A percentile compares a stretch with the other conserved stretches of the same genome.
phyloP scores from a whole-genome alignment of 352 stramenopile genomes.

The Globisporangium spiculum region DNA sequence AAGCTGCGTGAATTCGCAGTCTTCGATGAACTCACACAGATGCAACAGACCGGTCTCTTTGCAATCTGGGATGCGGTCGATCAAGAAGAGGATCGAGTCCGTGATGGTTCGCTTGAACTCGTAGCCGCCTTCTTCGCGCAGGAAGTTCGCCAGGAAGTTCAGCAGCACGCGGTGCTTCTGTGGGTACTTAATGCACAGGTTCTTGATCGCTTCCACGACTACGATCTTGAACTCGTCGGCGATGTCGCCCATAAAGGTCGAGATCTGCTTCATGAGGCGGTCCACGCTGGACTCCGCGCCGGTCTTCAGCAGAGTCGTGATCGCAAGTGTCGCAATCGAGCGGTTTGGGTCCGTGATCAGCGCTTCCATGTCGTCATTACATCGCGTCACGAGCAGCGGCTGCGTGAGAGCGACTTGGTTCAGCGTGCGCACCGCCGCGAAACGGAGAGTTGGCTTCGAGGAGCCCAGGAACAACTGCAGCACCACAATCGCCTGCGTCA shows the following conservation, averaged over 20 bases:
- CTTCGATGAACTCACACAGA: slow-evolving; percentile 99
- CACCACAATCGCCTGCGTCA: slow-evolving; percentile 96
- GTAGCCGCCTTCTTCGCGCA: slow-evolving; percentile 95
- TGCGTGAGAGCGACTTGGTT: slow-evolving; percentile 91
- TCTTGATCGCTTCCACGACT: slow-evolving; percentile 96
- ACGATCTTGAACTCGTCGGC: slow-evolving; percentile 99
- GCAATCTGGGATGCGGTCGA: slow-evolving; percentile 95
- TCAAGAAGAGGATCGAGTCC: slow-evolving; percentile 96
- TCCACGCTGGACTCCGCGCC: slow-evolving; percentile 96
- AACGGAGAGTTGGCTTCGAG: slow-evolving; percentile 94
- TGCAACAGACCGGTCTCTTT: slow-evolving; percentile 97
- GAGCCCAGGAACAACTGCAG: slow-evolving; percentile 95
- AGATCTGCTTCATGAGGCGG: slow-evolving; percentile 97
- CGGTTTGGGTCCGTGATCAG: slow-evolving; percentile 97
- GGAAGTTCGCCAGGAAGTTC: slow-evolving; percentile 97
- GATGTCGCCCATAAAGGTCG: slow-evolving; percentile 98
- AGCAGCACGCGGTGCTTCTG: slow-evolving; percentile 97
- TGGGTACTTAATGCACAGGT: slow-evolving; percentile 98
- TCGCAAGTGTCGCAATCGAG: slow-evolving; percentile 98
- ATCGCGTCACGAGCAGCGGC: slow-evolving; percentile 95
- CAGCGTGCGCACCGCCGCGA: slow-evolving; percentile 96
- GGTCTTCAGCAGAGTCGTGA: slow-evolving; percentile 99
- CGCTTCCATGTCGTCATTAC: slow-evolving; percentile 98
- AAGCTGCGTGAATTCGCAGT: slow-evolving; percentile 91
- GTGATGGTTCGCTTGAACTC: slow-evolving; percentile 99